phyloP scores from a whole-genome alignment of 306 rosid species.

The Citrullus amarus region DNA sequence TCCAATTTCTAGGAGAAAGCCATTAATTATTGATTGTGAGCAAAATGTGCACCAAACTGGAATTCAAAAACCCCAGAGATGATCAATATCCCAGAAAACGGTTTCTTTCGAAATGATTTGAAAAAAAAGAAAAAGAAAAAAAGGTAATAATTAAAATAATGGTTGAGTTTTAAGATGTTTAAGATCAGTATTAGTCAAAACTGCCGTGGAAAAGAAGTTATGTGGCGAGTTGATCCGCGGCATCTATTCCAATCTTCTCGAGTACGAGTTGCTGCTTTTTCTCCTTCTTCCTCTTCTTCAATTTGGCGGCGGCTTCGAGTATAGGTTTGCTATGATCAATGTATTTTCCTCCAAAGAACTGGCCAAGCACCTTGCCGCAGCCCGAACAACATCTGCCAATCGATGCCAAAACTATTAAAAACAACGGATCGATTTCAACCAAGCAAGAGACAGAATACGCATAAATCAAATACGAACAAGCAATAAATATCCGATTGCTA shows the following conservation, averaged over 20 bases:
- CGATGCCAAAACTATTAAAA: background rate
- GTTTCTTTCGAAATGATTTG: too few relatives aligned
- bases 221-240: background rate
- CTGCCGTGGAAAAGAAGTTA: background rate
- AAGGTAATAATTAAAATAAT: too few relatives aligned
- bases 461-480: background rate
- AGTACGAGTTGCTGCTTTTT: background rate
- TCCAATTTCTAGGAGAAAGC: too few relatives aligned
- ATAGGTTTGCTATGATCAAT: conserved; percentile 2
- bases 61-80: too few relatives aligned
- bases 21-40: too few relatives aligned
- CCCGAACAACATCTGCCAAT: conserved; percentile 2
- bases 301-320: conserved; percentile 13
- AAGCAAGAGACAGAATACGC: background rate
- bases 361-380: conserved; percentile 6
- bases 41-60: too few relatives aligned
- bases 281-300: background rate
- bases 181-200: too few relatives aligned
- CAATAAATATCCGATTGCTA: background rate
- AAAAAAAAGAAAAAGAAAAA: too few relatives aligned
- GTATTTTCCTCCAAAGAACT: conserved; percentile 4
- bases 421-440: background rate
- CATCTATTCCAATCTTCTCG: background rate
- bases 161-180: too few relatives aligned
- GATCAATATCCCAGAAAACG: too few relatives aligned